phyloP scores from a whole-genome alignment of 345 rosid genomes.

The Psidium friedrichsthalianum region DNA sequence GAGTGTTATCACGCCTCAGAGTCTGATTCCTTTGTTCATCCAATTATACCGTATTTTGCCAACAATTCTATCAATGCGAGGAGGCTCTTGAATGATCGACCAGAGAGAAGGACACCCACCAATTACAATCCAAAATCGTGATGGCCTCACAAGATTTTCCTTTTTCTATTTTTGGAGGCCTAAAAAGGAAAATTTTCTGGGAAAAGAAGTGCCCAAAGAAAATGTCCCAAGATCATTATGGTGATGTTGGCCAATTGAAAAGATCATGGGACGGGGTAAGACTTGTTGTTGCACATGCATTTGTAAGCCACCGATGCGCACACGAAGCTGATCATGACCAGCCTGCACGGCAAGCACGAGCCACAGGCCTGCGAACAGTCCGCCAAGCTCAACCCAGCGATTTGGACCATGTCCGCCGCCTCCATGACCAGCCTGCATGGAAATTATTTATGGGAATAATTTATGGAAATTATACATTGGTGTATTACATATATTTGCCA shows the following conservation, averaged over 20 bases:
- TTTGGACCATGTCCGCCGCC: conserved; percentile 45
- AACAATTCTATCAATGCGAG: not conserved
- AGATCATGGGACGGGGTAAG: conserved; percentile 74
- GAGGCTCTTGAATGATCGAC: not conserved
- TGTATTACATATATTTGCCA: not conserved
- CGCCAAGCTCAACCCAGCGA: conserved; percentile 80
- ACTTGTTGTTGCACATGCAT: conserved; percentile 84
- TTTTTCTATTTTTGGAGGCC: not conserved
- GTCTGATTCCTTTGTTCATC: too few species aligned
- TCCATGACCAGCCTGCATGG: too few species aligned
- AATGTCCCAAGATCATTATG: not conserved
- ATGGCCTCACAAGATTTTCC: not conserved
- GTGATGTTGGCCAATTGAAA: not conserved
- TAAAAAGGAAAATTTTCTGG: not conserved
- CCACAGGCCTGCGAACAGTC: conserved; percentile 94
- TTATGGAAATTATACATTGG: not conserved
- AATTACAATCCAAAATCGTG: not conserved
- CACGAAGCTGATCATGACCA: conserved; percentile 87
- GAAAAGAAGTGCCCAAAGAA: not conserved
- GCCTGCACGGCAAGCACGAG: conserved; percentile 77
- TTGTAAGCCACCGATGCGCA: conserved; percentile 85
- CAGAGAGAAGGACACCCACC: not conserved
- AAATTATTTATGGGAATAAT: too few species aligned
- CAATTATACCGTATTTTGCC: too few species aligned
- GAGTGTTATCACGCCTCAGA: too few species aligned